phyloP scores from a whole-genome alignment of 768 basidiomycete genomes.

The Collybiopsis confluens region DNA sequence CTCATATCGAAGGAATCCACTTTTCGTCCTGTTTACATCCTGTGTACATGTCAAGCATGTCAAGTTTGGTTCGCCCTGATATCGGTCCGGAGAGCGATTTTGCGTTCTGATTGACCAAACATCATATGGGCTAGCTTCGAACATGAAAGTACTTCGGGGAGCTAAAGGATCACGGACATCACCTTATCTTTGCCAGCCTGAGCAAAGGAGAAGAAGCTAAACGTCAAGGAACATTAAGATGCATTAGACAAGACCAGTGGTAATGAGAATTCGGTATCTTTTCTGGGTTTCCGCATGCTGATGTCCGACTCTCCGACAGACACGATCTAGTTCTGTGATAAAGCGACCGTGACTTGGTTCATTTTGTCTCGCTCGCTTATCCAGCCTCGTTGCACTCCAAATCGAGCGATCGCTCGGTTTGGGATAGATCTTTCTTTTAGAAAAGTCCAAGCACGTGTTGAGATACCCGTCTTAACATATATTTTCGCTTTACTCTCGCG shows the following conservation, averaged over 20 bases:
- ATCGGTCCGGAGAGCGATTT: too few species aligned
- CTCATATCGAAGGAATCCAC: too few species aligned
- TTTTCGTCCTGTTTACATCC: too few species aligned
- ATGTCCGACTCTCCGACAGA: neutral
- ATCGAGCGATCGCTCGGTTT: conserved; percentile 1
- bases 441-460: conserved; percentile 9
- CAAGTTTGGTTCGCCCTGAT: too few species aligned
- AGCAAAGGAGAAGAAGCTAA: neutral
- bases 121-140: too few species aligned
- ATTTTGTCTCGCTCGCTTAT: conserved; percentile 9
- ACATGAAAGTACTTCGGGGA: too few species aligned
- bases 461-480: conserved; percentile 16
- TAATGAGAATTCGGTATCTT: conserved; percentile 5
- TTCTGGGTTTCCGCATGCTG: neutral
- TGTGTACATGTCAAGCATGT: too few species aligned
- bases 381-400: conserved; percentile 5
- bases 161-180: neutral
- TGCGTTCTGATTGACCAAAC: too few species aligned
- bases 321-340: conserved; percentile 2
- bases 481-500: conserved; percentile 19
- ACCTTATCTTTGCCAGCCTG: conserved; percentile 1
- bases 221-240: neutral
- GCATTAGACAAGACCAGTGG: neutral
- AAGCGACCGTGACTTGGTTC: conserved; percentile 7
- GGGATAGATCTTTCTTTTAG: conserved; percentile 1